Conservation (phyloP, 1,284 basidiomycete species). For the Cutaneotrichosporon sp. region DNA sequence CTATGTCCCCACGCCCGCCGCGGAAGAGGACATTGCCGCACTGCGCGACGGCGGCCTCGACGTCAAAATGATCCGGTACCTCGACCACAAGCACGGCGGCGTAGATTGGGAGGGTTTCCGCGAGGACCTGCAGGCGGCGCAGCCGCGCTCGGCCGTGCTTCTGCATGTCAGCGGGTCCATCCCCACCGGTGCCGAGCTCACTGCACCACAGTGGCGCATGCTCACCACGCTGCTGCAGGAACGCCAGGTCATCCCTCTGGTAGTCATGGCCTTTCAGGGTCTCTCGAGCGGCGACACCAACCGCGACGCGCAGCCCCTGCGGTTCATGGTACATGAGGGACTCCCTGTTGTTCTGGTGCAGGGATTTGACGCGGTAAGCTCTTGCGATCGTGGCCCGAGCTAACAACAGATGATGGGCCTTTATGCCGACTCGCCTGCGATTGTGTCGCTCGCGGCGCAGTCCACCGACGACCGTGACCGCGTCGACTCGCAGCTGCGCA, state of each 20-base stretch:
- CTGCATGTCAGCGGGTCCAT: constrained; percentile 93
- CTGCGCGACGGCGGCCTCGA: constrained; percentile 42
- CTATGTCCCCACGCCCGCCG: constrained; percentile 37
- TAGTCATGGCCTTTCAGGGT: constrained; percentile 46
- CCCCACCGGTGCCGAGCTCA: constrained; percentile 93
- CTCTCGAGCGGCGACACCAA: constrained; percentile 41
- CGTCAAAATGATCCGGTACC: constrained; percentile 56
- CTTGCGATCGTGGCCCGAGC: neutral
- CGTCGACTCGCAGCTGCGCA: constrained; percentile 42
- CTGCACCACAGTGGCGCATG: constrained; percentile 76
- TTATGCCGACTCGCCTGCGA: constrained; percentile 43
- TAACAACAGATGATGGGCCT: constrained; percentile 43
- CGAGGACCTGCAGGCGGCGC: constrained; percentile 56
- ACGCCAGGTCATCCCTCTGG: constrained; percentile 40
- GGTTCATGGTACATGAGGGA: constrained; percentile 46
- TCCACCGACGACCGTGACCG: constrained; percentile 32
- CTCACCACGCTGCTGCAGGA: constrained; percentile 51
- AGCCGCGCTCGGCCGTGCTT: constrained; percentile 71
- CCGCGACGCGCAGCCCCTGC: constrained; percentile 43
- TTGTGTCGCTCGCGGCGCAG: constrained; percentile 41
- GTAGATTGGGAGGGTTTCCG: constrained; percentile 77
- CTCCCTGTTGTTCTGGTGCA: constrained; percentile 45
- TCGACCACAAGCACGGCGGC: constrained; percentile 81
- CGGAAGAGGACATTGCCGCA: constrained; percentile 37
- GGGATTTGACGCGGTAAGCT: constrained; percentile 44